Percentiles rank a stretch among this genome's conserved stretches.
These are phyloP conservation scores for Fusarium devonianum DNA, from an alignment of 2,329 filamentous ascomycete genomes.

Conservation along the genomic window DNA sequence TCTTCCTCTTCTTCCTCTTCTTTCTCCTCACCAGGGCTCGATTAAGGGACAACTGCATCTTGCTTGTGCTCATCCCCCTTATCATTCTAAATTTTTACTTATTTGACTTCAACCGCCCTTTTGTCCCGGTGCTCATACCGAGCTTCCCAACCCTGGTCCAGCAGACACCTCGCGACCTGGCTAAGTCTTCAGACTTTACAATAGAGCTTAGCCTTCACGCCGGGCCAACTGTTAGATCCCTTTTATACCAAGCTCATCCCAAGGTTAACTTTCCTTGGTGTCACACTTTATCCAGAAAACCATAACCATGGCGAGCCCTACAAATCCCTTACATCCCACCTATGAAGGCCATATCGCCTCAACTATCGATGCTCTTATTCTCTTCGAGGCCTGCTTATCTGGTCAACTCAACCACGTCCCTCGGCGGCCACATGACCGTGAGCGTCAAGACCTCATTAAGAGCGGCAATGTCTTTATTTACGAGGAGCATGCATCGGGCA, in stretches of 20 bases:
- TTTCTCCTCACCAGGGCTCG: neutral
- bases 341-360: constrained; percentile 72
- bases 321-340: constrained; percentile 63
- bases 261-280: constrained; percentile 24
- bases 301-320: constrained; percentile 40
- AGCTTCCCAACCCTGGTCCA: neutral
- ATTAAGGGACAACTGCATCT: neutral
- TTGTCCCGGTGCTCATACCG: neutral
- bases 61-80: neutral
- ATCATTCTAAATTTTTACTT: neutral
- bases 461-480: constrained; percentile 92
- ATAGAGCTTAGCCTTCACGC: constrained; percentile 18
- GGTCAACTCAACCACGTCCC: constrained; percentile 78
- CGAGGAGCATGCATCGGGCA: constrained; percentile 87
- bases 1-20: neutral
- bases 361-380: constrained; percentile 77
- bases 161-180: neutral
- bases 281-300: constrained; percentile 16
- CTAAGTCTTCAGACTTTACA: constrained; percentile 1
- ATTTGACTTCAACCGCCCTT: neutral
- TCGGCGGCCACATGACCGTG: constrained; percentile 84
- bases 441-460: constrained; percentile 77
- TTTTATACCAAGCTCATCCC: constrained; percentile 10
- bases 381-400: constrained; percentile 80
- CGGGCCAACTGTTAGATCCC: constrained; percentile 14